Percentiles rank a stretch among this genome's conserved stretches.
Evolutionary conservation across 768 basidiomycete genomes (phyloP).

Genomic region (Podaxis sp.): DNA sequence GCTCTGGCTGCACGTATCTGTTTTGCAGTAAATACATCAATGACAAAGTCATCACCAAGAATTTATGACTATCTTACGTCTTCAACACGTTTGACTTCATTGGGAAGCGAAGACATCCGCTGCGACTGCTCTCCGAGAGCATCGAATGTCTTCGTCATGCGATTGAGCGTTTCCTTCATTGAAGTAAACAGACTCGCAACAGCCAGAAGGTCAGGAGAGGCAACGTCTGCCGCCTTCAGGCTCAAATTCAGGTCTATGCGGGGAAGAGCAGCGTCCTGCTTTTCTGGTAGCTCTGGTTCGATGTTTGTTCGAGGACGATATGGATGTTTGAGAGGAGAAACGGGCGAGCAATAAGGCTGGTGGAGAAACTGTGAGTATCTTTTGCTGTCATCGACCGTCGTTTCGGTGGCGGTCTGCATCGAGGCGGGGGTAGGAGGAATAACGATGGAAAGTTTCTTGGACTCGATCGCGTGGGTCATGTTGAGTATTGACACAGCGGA

Average conservation of each 20-base stretch:
- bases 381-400: background rate
- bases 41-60: background rate
- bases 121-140: conserved; percentile 44
- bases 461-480: conserved; percentile 9
- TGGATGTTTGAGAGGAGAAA: conserved; percentile 2
- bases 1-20: conserved; percentile 40
- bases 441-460: conserved; percentile 23
- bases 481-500: background rate
- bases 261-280: background rate
- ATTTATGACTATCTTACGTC: conserved; percentile 33
- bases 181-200: conserved; percentile 43
- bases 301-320: background rate
- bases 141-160: conserved; percentile 43
- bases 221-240: conserved; percentile 21
- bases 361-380: conserved; percentile 9
- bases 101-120: conserved; percentile 39
- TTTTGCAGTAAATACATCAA: conserved; percentile 13
- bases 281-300: background rate
- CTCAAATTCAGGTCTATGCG: background rate
- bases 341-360: conserved; percentile 5
- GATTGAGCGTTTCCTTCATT: conserved; percentile 41
- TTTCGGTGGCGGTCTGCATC: conserved; percentile 11
- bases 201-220: conserved; percentile 37
- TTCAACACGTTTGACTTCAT: conserved; percentile 41
- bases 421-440: conserved; percentile 23